Evolutionary conservation across 2,329 filamentous ascomycete species (phyloP).

Genomic region (Amylocarpus encephaloides): DNA sequence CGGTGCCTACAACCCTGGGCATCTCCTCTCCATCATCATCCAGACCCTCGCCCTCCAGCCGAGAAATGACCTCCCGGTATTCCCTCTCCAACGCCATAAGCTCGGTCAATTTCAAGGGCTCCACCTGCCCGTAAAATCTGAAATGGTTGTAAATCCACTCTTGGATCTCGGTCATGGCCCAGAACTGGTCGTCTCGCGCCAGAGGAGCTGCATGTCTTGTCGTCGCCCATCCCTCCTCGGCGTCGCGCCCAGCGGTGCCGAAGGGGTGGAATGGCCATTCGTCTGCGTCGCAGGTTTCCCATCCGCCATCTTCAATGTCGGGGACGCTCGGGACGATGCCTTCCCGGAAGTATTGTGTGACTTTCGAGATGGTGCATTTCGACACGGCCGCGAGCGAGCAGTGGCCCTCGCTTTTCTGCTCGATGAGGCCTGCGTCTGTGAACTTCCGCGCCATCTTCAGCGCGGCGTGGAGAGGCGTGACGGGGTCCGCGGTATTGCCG

Average conservation of each 20-base stretch:
- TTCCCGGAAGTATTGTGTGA: constrained; percentile 23
- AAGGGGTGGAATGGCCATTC: constrained; percentile 25
- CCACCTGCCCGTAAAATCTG: too few species aligned
- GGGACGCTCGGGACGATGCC: constrained; percentile 24
- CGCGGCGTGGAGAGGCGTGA: constrained; percentile 32
- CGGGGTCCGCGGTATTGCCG: constrained; percentile 35
- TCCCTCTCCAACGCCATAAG: too few species aligned
- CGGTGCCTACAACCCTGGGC: too few species aligned
- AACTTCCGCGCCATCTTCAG: constrained; percentile 29
- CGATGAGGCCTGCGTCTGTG: constrained; percentile 24
- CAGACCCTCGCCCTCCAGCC: too few species aligned
- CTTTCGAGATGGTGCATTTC: constrained; percentile 22
- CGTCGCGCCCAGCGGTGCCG: not conserved
- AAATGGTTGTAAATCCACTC: too few species aligned
- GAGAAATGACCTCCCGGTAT: too few species aligned
- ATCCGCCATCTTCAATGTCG: constrained; percentile 18
- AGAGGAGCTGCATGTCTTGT: too few species aligned
- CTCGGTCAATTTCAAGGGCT: too few species aligned
- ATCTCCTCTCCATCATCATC: too few species aligned
- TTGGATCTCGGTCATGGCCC: too few species aligned
- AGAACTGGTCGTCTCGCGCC: too few species aligned
- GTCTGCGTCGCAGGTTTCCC: constrained; percentile 25
- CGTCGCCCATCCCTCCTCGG: too few species aligned
- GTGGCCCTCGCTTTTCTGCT: constrained; percentile 27
- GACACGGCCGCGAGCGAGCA: constrained; percentile 22